Evolutionary conservation across 1,139 yeast genomes (phyloP), one percentile per base, ranked within the genome.

Genomic region (Magnusiomyces suaveolens): DNA sequence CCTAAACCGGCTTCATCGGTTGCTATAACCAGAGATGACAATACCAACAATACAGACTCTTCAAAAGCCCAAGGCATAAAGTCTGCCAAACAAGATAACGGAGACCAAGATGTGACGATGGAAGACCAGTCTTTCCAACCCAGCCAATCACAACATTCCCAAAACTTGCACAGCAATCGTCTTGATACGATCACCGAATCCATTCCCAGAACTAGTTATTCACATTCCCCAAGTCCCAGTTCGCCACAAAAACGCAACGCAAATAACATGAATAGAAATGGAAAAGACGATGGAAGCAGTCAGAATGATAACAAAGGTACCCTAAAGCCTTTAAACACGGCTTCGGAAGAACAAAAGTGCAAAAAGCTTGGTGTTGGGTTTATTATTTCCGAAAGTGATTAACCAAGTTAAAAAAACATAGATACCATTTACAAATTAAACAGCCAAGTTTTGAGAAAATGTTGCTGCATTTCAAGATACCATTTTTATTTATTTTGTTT

Each of bases 321-420:
- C n/a, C n/a, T n/a, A n/a, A n/a, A n/a, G n/a, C n/a, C 36, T 29
- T 6, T 8, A 29, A 29, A 29, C 36, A 8, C 36, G 36, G 6
- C 24, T 46, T 12, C 43, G 6, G 41, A 47, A 33, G 26, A 33
- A 47, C 29, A n/a, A 21, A n/a, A 25, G 29, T 29, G 43, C 18
- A 47, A n/a, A 33, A 47, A 47, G 18, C 50, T 33, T 6, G 50
- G 50, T 18, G 50, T 47, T 14, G 50, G 29, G 16, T 47, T 47
- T 36, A 47, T 47, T 32, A 47, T 47, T 47, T 43, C 47, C 14
- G 47, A 32, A 16, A 14, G 24, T 24, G 29, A 43, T 24, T 14
- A 43, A 38, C 8, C 16, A 38, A n/a, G 20, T 10, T 10, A 38
- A 4, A 18, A 10, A 38, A 16, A 4, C 8, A 14, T 10, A 6